Percentiles rank a stretch among this genome's conserved stretches.
Evolutionary conservation across 1,139 yeast genomes (phyloP).

Genomic region (Hanseniaspora sp.): DNA sequence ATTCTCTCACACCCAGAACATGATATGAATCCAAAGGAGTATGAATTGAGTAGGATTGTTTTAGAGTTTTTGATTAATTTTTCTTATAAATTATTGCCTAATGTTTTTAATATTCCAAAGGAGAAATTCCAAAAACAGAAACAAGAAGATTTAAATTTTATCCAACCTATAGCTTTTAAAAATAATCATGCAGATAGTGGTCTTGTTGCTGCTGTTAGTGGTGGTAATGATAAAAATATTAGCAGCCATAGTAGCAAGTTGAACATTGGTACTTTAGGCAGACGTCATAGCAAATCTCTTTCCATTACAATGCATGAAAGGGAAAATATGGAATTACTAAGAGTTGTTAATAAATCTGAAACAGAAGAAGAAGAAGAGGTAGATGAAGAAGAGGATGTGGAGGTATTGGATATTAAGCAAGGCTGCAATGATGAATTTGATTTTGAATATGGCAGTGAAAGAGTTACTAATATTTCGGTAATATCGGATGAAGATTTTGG

Average conservation of each 20-base stretch:
- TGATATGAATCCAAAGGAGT: conserved; percentile 84
- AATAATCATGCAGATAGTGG: neutral
- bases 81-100: conserved; percentile 64
- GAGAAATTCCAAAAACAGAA: neutral
- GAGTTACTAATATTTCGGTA: neutral
- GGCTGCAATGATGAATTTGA: conserved; percentile 19
- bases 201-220: too few relatives aligned
- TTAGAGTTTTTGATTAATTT: conserved; percentile 84
- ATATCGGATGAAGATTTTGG: neutral
- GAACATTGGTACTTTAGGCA: conserved; percentile 18
- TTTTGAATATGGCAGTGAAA: neutral
- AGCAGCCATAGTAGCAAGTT: too few relatives aligned
- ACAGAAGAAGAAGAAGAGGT: conserved; percentile 17
- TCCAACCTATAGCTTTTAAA: neutral
- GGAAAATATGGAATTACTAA: conserved; percentile 13
- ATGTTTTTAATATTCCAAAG: conserved; percentile 30
- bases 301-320: conserved; percentile 37
- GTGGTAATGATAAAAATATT: neutral
- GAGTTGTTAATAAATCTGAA: conserved; percentile 16
- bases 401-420: neutral
- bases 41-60: conserved; percentile 74
- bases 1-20: conserved; percentile 84
- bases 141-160: neutral
- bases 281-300: conserved; percentile 53
- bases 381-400: conserved; percentile 14